Evolutionary conservation across 345 rosid genomes (phyloP).

Genomic region (Erodium maritimum): DNA sequence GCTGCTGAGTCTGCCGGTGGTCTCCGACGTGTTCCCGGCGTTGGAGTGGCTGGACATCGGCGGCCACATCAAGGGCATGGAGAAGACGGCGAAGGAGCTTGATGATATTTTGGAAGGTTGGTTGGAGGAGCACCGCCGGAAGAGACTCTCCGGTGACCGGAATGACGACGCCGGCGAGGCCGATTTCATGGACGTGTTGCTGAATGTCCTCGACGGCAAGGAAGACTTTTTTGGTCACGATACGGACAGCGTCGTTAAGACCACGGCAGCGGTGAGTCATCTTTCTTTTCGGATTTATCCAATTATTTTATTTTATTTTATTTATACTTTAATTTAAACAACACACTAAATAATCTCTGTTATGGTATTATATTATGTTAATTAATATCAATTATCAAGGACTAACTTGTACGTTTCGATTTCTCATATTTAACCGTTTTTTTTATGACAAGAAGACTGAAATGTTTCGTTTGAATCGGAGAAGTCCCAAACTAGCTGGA

Average conservation of each 20-base stretch:
- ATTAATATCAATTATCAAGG: too few relatives aligned
- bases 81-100: slow-evolving; percentile 12
- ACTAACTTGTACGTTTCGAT: too few relatives aligned
- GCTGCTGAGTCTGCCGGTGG: slow-evolving; percentile 11
- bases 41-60: slow-evolving; percentile 25
- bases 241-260: slow-evolving; percentile 3
- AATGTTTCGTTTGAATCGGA: too few relatives aligned
- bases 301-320: slow-evolving; percentile 17
- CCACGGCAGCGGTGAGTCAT: slow-evolving; percentile 3
- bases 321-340: too few relatives aligned
- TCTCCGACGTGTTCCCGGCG: slow-evolving; percentile 20
- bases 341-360: too few relatives aligned
- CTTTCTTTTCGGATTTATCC: slow-evolving; percentile 5
- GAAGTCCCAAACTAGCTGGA: too few relatives aligned
- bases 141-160: not conserved
- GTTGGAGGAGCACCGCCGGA: slow-evolving; percentile 30
- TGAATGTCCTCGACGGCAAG: slow-evolving; percentile 7
- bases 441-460: too few relatives aligned
- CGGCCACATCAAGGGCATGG: slow-evolving; percentile 20
- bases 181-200: slow-evolving; percentile 28
- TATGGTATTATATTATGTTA: too few relatives aligned
- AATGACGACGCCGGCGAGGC: not conserved
- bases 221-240: not conserved
- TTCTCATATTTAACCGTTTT: too few relatives aligned
- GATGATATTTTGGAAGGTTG: slow-evolving; percentile 16